Base-by-base conservation (phyloP, 2,329 filamentous ascomycete species). In the Elsinoe necatrix region DNA sequence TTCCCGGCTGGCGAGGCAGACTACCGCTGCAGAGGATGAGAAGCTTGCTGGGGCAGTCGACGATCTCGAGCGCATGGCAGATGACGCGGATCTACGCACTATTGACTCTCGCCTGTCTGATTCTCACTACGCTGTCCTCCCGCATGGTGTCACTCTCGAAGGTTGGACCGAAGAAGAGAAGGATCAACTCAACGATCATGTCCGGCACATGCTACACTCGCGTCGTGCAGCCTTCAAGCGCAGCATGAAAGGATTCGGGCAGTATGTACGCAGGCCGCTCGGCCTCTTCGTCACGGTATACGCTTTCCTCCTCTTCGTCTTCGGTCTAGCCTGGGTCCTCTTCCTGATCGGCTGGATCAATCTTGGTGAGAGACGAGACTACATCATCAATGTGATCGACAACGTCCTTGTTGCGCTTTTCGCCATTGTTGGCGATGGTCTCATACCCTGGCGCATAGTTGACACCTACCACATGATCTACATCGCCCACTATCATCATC, bases 401-500 rank as follows among this genome's bases (percentile, higher is more conserved):
- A 81, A 80, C 8, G 67, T 80, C 0, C 70, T 86, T 0, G 83
- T 84, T 2, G 81, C 81, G 1, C 66, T 81, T 9, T 86, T 86
- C 63, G 84, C 81, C 2, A 68, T 83, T 2, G 73, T 85, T 4
- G 83, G 83, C 0, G 83, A 84, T 14, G 69, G 83, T 0, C 68
- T 86, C 18, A 81, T 82, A 0, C 74, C 89, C 0, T 95, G 92
- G 68, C 82, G 89, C 31, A 80, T 80, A 3, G 77, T 92, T 5
- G 89, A 95, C 67, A 93, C 89, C 0, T 95, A 95, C 68, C 89
- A 93, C 69, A 91, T 93, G 87, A 80, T 83, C 41, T 92, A 82
- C 69, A 86, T 95, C 59, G 84, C 85, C 0, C 85, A 84, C 60
- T 92, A 90, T 64, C 83, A 82, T 57, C 76, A 78, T 57, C 67